A percentile compares a stretch with the other conserved stretches of the same genome.
These are phyloP conservation scores for Cystofilobasidium ferigula DNA, from an alignment of 768 basidiomycete species.

Conservation along the genomic window DNA sequence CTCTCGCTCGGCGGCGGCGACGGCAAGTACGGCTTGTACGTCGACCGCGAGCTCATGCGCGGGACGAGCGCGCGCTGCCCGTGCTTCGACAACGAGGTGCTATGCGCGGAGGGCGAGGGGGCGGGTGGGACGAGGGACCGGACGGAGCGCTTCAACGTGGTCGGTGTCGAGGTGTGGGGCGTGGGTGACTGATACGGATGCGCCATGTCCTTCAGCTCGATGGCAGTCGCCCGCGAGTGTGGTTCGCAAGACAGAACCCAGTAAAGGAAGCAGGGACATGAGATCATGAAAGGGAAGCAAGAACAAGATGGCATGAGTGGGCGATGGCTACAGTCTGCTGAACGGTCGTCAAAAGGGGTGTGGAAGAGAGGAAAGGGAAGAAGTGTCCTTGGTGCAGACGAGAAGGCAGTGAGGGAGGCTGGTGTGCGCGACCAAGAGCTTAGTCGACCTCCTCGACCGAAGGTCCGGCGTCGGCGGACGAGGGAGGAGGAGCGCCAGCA, in stretches of 20 bases:
- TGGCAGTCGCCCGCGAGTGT: too few relatives aligned
- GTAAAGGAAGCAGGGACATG: too few relatives aligned
- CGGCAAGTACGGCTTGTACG: slow-evolving; percentile 75
- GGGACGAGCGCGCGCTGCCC: slow-evolving; percentile 76
- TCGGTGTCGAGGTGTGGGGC: slow-evolving; percentile 85
- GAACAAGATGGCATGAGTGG: too few relatives aligned
- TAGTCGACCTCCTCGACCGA: slow-evolving; percentile 73
- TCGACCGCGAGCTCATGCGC: slow-evolving; percentile 67
- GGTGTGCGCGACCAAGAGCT: too few relatives aligned
- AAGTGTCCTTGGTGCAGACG: too few relatives aligned
- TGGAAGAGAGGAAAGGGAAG: too few relatives aligned
- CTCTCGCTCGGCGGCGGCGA: slow-evolving; percentile 87
- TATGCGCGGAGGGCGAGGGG: slow-evolving; percentile 47
- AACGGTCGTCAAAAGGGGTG: too few relatives aligned
- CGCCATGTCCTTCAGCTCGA: too few relatives aligned
- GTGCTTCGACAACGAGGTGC: slow-evolving; percentile 74
- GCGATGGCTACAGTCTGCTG: too few relatives aligned
- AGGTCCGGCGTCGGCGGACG: slow-evolving; percentile 53
- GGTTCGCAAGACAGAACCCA: too few relatives aligned
- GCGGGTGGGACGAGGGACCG: neutral
- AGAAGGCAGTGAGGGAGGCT: too few relatives aligned
- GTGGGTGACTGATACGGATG: slow-evolving; percentile 45
- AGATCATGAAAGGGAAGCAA: too few relatives aligned
- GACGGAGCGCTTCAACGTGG: slow-evolving; percentile 67
- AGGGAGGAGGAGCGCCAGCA: slow-evolving; percentile 26